Conservation (phyloP, 345 rosid species). For the Alliaria petiolata region DNA sequence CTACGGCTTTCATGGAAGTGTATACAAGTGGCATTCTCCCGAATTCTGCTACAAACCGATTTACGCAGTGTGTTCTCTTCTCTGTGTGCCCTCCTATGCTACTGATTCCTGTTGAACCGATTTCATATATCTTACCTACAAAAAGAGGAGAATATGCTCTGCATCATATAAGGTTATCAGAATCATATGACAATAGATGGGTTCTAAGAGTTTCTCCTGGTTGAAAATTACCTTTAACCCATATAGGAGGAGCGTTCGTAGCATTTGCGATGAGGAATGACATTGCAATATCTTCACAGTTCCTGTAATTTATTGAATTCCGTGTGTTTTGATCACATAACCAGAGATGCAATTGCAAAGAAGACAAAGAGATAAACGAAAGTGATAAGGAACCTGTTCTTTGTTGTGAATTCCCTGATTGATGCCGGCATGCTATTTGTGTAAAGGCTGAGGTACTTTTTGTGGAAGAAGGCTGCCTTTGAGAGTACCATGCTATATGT, state of each 20-base stretch:
- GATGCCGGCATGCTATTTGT: constrained; percentile 85
- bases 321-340: no score
- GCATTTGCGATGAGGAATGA: constrained; percentile 95
- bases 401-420: constrained; percentile 57
- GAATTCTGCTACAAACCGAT: constrained; percentile 69
- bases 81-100: constrained; percentile 87
- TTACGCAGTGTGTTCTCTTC: constrained; percentile 67
- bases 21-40: constrained; percentile 82
- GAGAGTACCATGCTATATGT: constrained; percentile 94
- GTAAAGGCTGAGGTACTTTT: constrained; percentile 76
- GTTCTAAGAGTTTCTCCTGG: background rate
- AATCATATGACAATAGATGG: background rate
- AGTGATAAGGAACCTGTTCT: constrained; percentile 60
- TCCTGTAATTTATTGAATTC: no score
- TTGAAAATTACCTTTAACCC: constrained; percentile 80
- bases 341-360: no score
- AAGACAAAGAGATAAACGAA: constrained; percentile 4
- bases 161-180: background rate
- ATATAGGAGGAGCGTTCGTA: constrained; percentile 83
- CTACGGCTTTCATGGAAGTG: constrained; percentile 70
- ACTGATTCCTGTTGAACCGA: constrained; percentile 96
- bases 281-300: constrained; percentile 99
- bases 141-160: background rate
- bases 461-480: constrained; percentile 96
- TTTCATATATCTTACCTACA: constrained; percentile 86